Base-by-base conservation (phyloP, 1,284 basidiomycete species). In the Gymnopus androsaceus region DNA sequence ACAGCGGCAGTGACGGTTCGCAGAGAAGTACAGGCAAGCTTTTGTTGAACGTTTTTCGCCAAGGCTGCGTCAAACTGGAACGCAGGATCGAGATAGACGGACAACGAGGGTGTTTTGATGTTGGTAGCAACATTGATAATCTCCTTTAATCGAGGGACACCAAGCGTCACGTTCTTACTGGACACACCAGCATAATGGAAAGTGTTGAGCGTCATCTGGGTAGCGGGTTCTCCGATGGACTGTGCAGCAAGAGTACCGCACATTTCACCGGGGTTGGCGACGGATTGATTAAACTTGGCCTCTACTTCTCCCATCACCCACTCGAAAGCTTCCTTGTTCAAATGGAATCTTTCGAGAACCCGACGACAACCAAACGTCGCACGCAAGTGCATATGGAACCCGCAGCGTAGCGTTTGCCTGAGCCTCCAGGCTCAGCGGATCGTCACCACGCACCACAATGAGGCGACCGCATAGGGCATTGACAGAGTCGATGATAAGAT, bases 101-200 rank as follows among this genome's bases (percentile, higher is more conserved):
- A 90, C 17, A 98, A 82, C 0, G 94, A 95, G 0, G 97, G 97
- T 0, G 97, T 99, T 76, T 98, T 98, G 82, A 99, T 98, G 70
- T 99, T 96, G 27, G 90, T 92, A 0, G 97, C 95, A 51, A 98
- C 95, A 70, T 99, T 99, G 79, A 99, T 99, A 65, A 99, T 98
- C 72, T 98, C 95, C 78, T 98, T 98, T 59, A 98, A 73, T 75
- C 95, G 94, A 9, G 95, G 95, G 0, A 98, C 95, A 88, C 95
- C 95, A 59, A 98, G 92, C 0, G 95, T 98, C 49, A 98, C 95
- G 75, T 95, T 95, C 78, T 98, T 98, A 69, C 90, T 92, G 25
- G 95, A 95, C 27, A 98, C 95, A 90, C 95, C 95, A 62, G 95
- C 95, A 71, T 97, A 98, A 76, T 98, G 95, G 90, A 98, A 98